Evolutionary conservation across 225 moss, liverwort and hornwort genomes (phyloP), one percentile per base, ranked within the genome.

Genomic region (Polytrichum commune): DNA sequence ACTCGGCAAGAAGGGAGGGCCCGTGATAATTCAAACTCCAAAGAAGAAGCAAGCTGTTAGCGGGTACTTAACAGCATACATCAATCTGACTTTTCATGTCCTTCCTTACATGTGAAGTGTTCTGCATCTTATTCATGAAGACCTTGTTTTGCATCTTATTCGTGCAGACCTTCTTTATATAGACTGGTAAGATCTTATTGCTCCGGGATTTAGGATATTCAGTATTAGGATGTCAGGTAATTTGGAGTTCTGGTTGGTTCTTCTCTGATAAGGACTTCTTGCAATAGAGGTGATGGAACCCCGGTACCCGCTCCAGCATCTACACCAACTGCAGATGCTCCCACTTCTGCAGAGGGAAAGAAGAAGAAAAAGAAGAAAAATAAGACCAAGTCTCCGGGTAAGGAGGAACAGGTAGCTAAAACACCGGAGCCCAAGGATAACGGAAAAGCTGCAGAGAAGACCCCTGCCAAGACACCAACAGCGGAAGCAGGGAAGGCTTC

Each of bases 11-110:
- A 73, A 79, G 13, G 72, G 25, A 35, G 27, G n/a, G 53, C 20
- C 27, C 6, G 57, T 62, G 6, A 32, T 33, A 6, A 76, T 78
- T 46, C 32, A 73, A 53, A 84, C 91, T 0, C 77, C 85, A 5
- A 69, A 65, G 26, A 90, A 86, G 73, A 85, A 80, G 57, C 80
- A 88, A 55, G 87, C 81, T 10, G 68, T 84, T 3, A 72, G 76
- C 60, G 84, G 83, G 93, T 93, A 91, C 19, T 10, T 46, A 16
- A 46, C 46, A 46, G 46, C 16, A 46, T 16, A 46, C 16, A 46
- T 46, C 3, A 10, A 46, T 46, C 4, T 46, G 13, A 46, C 2
- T 3, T 46, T 46, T 13, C 46, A 46, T 46, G 46, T 46, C 46
- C 13, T 2, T 46, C 3, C 16, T 16, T 13, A 16, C 46, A 46